Evolutionary conservation across 108 stramenopile species (phyloP).

Genomic region (Nannochloropsis oceanica): DNA sequence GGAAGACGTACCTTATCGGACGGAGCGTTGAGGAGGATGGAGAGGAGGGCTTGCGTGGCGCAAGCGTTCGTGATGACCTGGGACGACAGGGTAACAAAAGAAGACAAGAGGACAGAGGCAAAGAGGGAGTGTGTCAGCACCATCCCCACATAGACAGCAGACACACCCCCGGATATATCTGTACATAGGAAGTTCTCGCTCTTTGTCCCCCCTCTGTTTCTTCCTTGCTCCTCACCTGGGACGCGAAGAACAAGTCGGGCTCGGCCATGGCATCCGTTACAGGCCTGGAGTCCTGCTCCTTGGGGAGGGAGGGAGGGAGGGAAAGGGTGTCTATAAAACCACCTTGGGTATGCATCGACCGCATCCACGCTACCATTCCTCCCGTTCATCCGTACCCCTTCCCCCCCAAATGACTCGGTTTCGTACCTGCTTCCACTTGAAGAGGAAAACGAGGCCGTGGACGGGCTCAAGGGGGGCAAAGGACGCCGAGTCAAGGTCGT

Average conservation of each 20-base stretch:
- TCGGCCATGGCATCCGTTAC: constrained; percentile 31
- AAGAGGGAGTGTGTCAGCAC: neutral
- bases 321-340: neutral
- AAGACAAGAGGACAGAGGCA: neutral
- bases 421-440: too few species aligned
- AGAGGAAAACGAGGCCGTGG: constrained; percentile 76
- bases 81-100: neutral
- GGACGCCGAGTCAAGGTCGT: constrained; percentile 14
- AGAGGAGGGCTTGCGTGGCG: constrained; percentile 56
- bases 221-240: constrained; percentile 36
- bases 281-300: constrained; percentile 18
- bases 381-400: neutral
- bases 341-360: neutral
- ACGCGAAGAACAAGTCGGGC: constrained; percentile 59
- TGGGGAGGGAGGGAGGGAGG: neutral
- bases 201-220: neutral
- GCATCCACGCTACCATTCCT: neutral
- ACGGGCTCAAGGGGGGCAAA: constrained; percentile 29
- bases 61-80: constrained; percentile 69
- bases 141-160: neutral
- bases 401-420: too few species aligned
- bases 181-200: too few species aligned
- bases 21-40: constrained; percentile 15
- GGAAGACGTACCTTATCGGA: neutral
- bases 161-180: too few species aligned